Percentiles rank a stretch among this genome's conserved stretches.
phyloP scores from a whole-genome alignment of 495 filamentous ascomycete species.

The Staphylotrichum longicolle region DNA sequence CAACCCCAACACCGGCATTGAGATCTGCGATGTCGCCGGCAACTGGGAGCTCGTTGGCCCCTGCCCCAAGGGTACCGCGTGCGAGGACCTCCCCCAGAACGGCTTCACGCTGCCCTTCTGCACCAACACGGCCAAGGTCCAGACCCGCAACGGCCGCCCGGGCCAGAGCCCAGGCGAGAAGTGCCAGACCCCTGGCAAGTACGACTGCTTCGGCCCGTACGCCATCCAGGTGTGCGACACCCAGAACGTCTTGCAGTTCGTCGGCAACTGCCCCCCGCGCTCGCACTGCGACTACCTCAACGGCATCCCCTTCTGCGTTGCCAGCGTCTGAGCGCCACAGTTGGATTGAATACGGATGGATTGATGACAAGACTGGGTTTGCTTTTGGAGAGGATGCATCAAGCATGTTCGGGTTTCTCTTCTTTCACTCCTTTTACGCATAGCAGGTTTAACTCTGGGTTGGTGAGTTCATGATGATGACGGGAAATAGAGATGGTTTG shows the following conservation, averaged over 20 bases:
- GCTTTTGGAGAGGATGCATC: slow-evolving; percentile 1
- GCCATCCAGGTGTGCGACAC: slow-evolving; percentile 30
- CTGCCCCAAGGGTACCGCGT: slow-evolving; percentile 22
- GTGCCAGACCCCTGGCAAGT: slow-evolving; percentile 24
- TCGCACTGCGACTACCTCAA: slow-evolving; percentile 26
- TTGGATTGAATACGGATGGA: background rate
- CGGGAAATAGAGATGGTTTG: background rate
- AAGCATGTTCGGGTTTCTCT: slow-evolving; percentile 10
- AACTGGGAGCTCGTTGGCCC: slow-evolving; percentile 27
- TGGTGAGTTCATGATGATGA: background rate
- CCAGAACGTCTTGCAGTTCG: slow-evolving; percentile 17
- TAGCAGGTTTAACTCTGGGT: background rate
- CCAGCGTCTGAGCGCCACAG: background rate
- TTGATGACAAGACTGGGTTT: background rate
- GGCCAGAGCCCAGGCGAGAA: slow-evolving; percentile 23
- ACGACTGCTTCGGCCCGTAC: slow-evolving; percentile 25
- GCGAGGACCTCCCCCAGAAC: slow-evolving; percentile 26
- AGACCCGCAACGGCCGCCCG: slow-evolving; percentile 20
- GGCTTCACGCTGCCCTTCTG: slow-evolving; percentile 29
- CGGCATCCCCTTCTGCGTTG: slow-evolving; percentile 26
- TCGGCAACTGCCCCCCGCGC: slow-evolving; percentile 22
- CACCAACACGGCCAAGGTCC: slow-evolving; percentile 15
- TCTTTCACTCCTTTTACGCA: slow-evolving; percentile 9
- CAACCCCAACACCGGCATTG: slow-evolving; percentile 27
- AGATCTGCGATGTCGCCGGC: slow-evolving; percentile 26